Evolutionary conservation across 345 rosid species (phyloP).

Genomic region (Eucalyptus decipiens): DNA sequence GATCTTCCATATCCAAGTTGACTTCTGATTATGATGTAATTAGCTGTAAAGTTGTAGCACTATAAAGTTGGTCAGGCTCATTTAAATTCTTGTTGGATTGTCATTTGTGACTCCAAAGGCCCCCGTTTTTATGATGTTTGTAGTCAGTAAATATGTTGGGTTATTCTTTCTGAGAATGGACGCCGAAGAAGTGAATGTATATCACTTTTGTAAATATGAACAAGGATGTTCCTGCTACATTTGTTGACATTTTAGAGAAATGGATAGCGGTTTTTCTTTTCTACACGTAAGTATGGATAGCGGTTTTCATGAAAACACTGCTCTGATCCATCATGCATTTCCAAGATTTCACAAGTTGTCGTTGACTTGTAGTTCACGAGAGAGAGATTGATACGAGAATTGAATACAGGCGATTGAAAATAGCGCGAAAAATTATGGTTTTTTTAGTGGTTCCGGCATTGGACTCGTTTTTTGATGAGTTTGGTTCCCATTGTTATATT

Average conservation of each 20-base stretch:
- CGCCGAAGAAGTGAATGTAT: background rate
- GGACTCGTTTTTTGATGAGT: background rate
- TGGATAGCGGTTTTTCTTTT: background rate
- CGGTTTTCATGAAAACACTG: background rate
- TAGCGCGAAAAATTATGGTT: background rate
- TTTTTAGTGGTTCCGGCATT: background rate
- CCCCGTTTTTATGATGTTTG: background rate
- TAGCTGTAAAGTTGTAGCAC: slow-evolving; percentile 44
- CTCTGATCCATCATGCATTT: background rate
- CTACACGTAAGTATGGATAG: background rate
- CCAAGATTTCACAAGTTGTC: background rate
- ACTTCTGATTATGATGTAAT: slow-evolving; percentile 27
- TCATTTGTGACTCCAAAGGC: background rate
- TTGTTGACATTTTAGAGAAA: background rate
- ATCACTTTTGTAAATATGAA: background rate
- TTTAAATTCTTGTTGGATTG: background rate
- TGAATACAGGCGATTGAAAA: background rate
- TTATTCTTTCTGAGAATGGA: background rate
- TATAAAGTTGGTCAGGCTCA: slow-evolving; percentile 9
- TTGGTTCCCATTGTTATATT: background rate
- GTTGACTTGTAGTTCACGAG: background rate
- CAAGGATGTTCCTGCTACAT: background rate
- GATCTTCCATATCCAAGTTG: slow-evolving; percentile 51
- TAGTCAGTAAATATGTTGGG: background rate
- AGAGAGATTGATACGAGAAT: background rate